Conservation (phyloP, 1,284 basidiomycete genomes). For the Cryptococcus sp. region DNA sequence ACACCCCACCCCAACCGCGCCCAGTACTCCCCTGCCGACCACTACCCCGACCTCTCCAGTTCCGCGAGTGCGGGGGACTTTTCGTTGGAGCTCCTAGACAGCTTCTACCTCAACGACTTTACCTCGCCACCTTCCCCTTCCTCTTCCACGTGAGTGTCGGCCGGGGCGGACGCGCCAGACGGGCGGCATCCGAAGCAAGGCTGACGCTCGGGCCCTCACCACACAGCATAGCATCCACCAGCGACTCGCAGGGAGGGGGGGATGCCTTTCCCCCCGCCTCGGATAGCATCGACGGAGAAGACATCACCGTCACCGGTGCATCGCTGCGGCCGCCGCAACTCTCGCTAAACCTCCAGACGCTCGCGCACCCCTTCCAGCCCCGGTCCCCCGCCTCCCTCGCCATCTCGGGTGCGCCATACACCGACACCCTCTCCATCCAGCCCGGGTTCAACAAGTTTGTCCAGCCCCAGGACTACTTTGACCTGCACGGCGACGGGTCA, state of each 20-base stretch:
- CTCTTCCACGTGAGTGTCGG: conserved; percentile 46
- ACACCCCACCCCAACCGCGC: conserved; percentile 11
- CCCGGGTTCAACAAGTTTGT: conserved; percentile 14
- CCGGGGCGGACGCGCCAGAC: too few species aligned
- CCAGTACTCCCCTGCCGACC: not conserved
- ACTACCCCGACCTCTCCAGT: too few species aligned
- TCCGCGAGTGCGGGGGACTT: too few species aligned
- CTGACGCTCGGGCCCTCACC: too few species aligned
- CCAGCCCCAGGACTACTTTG: conserved; percentile 37
- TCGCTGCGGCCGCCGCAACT: conserved; percentile 32
- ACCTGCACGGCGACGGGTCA: conserved; percentile 22
- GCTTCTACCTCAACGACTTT: conserved; percentile 10
- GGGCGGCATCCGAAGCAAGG: too few species aligned
- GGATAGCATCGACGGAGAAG: conserved; percentile 24
- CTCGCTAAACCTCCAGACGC: conserved; percentile 35
- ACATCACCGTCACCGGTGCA: conserved; percentile 13
- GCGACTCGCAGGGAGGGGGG: conserved; percentile 42
- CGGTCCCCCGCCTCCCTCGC: conserved; percentile 36
- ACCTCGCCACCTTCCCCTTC: conserved; percentile 44
- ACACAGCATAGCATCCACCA: conserved; percentile 38
- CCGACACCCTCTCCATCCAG: conserved; percentile 31
- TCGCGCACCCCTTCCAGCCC: conserved; percentile 22
- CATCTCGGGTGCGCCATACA: conserved; percentile 36
- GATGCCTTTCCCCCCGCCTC: conserved; percentile 39
- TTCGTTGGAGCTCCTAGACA: too few species aligned